Base-by-base conservation (phyloP, 495 filamentous ascomycete genomes). In the Aspergillus olivimuriae region DNA sequence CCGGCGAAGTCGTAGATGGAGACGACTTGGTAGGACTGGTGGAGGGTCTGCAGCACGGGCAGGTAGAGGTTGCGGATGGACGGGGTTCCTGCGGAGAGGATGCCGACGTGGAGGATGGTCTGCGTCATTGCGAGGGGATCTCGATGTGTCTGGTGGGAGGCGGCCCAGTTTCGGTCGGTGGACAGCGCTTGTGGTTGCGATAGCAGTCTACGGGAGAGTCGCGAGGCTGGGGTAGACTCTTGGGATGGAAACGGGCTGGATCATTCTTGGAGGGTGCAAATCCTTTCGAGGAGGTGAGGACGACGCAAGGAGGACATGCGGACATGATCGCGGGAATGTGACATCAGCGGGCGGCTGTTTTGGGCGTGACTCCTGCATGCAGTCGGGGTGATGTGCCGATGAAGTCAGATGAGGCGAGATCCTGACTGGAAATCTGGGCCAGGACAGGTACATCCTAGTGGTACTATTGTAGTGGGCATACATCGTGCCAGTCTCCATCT, bases 1-100 rank as follows among this genome's bases (percentile, higher is more conserved):
- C 48, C 41, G 15, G 70, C 66, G n/a, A 61, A 50, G 39, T 73
- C 63, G 61, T 72, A 71, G 46, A 77, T 52, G 41, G 56, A 55
- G 11, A 44, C 59, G 47, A 72, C 53, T 4, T 46, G 40, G 64
- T 62, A 79, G 40, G 50, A 54, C 12, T 61, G 46, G 19, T 48
- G 44, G 34, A 79, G 65, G 19, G 69, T 51, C 22, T 50, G 44
- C 7, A 81, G 56, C 14, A 57, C 61, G 17, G 74, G 73, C 10
- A 80, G 57, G 51, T 78, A 73, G 43, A 69, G 62, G 14, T 67
- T 63, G 57, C 76, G 69, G 31, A 75, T 59, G 14, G 74, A 60
- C 31, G 70, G 59, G 32, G 57, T 46, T 18, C 66, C 68, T 36
- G 59, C 55, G 39, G 75, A 70, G 28, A 78, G 57, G 36, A 78